Conservation (phyloP, 768 basidiomycete species). For the Boletus rubescentipes region DNA sequence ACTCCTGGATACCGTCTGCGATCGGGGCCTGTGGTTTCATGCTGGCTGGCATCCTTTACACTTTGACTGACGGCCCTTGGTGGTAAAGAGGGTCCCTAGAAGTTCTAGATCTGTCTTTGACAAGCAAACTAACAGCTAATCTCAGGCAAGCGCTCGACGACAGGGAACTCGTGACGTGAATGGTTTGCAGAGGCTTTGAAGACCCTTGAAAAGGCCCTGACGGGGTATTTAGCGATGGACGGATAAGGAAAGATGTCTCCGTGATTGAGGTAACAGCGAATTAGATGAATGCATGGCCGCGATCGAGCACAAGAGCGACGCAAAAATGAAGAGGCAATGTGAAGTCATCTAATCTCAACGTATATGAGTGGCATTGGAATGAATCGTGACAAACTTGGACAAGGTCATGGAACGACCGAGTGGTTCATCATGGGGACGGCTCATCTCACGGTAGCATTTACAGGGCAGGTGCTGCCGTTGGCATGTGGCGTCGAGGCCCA, state of each 20-base stretch:
- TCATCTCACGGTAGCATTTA: constrained; percentile 4
- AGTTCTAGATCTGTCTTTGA: constrained; percentile 5
- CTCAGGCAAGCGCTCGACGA: constrained; percentile 5
- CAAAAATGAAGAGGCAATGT: no score
- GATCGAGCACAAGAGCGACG: no score
- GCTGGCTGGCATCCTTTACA: not conserved
- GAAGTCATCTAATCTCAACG: not conserved
- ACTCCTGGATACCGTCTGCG: constrained; percentile 10
- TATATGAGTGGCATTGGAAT: not conserved
- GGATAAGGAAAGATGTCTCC: constrained; percentile 3
- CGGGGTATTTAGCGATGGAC: not conserved
- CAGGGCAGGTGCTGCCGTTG: constrained; percentile 5
- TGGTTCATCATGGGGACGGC: not conserved
- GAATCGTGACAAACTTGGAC: not conserved
- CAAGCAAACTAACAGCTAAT: constrained; percentile 8
- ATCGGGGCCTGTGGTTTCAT: constrained; percentile 9
- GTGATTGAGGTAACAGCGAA: not conserved
- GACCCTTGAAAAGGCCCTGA: not conserved
- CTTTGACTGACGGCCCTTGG: not conserved
- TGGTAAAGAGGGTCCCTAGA: not conserved
- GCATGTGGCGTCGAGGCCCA: constrained; percentile 6
- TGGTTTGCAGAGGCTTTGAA: not conserved
- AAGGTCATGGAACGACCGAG: not conserved
- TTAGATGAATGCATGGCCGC: not conserved
- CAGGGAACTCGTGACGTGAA: constrained; percentile 15